Percentiles rank a stretch among this genome's conserved stretches.
Conservation (phyloP, 345 rosid species). For the Eucalyptus polybractea region DNA sequence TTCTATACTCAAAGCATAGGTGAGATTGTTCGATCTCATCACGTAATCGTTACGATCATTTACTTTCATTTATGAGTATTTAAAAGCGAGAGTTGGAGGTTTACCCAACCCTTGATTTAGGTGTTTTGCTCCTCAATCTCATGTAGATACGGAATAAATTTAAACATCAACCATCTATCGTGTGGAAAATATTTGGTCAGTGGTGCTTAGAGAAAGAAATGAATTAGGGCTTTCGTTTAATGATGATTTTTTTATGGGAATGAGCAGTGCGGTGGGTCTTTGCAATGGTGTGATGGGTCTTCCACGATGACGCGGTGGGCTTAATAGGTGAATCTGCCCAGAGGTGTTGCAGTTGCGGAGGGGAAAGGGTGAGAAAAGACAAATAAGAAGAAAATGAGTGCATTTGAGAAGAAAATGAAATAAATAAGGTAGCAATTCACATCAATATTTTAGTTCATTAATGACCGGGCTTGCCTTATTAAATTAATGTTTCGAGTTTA, state of each 20-base stretch:
- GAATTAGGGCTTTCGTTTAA: background rate
- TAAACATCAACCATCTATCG: background rate
- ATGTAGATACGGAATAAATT: background rate
- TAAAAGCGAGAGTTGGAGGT: background rate
- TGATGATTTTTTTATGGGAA: background rate
- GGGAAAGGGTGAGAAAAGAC: no score
- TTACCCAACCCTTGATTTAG: background rate
- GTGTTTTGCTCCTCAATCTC: background rate
- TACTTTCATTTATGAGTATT: background rate
- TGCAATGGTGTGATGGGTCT: background rate
- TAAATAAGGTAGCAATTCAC: no score
- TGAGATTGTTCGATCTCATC: background rate
- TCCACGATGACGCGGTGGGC: background rate
- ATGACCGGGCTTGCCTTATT: fast-evolving
- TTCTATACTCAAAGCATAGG: background rate
- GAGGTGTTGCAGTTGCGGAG: no score
- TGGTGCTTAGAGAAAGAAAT: background rate
- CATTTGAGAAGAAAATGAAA: no score
- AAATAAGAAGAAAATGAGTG: no score
- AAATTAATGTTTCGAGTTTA: no score
- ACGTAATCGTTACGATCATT: background rate
- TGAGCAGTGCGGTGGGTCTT: background rate
- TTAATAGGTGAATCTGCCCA: background rate
- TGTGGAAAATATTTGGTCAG: background rate
- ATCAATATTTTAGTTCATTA: no score